phyloP scores from a whole-genome alignment of 2,329 filamentous ascomycete species.

The Gliomastix tumulicola region DNA sequence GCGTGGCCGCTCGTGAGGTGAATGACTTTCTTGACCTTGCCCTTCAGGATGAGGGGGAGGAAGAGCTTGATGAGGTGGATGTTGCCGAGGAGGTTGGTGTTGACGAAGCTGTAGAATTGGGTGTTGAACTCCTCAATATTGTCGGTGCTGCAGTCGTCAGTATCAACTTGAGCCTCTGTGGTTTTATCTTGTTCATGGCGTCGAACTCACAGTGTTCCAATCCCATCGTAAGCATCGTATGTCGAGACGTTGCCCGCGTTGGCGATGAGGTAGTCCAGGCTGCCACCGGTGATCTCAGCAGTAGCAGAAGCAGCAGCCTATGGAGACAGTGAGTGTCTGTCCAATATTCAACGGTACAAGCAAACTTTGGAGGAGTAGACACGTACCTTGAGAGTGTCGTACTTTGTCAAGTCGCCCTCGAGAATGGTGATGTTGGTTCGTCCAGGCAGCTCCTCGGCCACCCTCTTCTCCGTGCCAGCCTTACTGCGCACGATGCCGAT shows the following conservation, averaged over 20 bases:
- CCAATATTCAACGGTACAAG: no score
- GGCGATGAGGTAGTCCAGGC: constrained; percentile 43
- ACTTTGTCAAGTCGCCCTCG: constrained; percentile 33
- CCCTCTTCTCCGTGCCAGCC: constrained; percentile 30
- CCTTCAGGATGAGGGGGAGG: constrained; percentile 40
- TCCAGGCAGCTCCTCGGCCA: constrained; percentile 27
- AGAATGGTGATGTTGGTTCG: constrained; percentile 37
- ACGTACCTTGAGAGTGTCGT: constrained; percentile 25
- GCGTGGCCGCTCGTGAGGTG: constrained; percentile 36
- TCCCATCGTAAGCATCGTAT: constrained; percentile 15
- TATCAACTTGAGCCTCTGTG: background rate
- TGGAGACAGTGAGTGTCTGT: no score
- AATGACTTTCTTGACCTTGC: constrained; percentile 42
- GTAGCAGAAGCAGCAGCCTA: background rate
- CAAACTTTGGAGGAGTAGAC: no score
- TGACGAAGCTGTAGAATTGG: constrained; percentile 14
- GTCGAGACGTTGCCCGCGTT: constrained; percentile 31
- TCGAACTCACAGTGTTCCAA: constrained; percentile 24
- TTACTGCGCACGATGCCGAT: constrained; percentile 42
- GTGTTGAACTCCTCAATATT: background rate
- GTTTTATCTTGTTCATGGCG: constrained; percentile 10
- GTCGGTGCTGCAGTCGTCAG: background rate
- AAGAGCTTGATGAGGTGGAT: constrained; percentile 32
- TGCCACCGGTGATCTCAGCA: constrained; percentile 19
- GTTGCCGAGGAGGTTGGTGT: constrained; percentile 25